These are phyloP conservation scores for Aspergillus ochraceoroseus DNA, from an alignment of 2,329 filamentous ascomycete genomes.

Conservation along the genomic window DNA sequence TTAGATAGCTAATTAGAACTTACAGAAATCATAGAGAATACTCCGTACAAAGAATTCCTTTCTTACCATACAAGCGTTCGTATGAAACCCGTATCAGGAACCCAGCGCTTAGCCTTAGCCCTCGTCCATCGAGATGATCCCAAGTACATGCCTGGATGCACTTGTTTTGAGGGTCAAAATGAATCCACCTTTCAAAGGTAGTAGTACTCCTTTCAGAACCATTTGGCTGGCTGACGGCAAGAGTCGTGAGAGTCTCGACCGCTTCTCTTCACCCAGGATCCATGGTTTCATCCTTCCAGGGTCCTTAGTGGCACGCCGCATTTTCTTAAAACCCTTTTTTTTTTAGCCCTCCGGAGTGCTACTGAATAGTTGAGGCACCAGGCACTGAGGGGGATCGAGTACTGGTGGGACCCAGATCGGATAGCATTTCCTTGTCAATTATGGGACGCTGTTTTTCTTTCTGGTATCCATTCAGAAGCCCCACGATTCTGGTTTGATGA, in stretches of 20 bases:
- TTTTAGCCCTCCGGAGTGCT: conserved; percentile 2
- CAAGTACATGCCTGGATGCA: too few species aligned
- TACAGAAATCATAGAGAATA: too few species aligned
- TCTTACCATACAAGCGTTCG: conserved; percentile 12
- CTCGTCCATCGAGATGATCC: too few species aligned
- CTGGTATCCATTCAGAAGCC: conserved; percentile 11
- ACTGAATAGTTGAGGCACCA: conserved; percentile 10
- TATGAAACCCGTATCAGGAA: conserved; percentile 20
- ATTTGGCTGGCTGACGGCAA: not conserved
- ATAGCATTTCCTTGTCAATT: conserved; percentile 7
- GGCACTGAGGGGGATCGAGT: conserved; percentile 4
- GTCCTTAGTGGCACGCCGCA: not conserved
- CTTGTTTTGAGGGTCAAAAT: too few species aligned
- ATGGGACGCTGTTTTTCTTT: conserved; percentile 3
- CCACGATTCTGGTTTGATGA: conserved; percentile 4
- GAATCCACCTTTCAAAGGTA: too few species aligned
- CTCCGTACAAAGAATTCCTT: too few species aligned
- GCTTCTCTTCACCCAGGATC: not conserved
- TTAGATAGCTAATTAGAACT: not conserved
- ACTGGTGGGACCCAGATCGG: conserved; percentile 2
- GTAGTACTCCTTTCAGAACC: too few species aligned
- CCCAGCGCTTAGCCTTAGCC: conserved; percentile 13
- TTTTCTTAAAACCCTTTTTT: not conserved
- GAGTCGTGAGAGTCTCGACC: conserved; percentile 6
- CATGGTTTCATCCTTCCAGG: conserved; percentile 1